A percentile compares a stretch with the other conserved stretches of the same genome.
Conservation (phyloP, 495 filamentous ascomycete genomes). For the Tuber magnatum region DNA sequence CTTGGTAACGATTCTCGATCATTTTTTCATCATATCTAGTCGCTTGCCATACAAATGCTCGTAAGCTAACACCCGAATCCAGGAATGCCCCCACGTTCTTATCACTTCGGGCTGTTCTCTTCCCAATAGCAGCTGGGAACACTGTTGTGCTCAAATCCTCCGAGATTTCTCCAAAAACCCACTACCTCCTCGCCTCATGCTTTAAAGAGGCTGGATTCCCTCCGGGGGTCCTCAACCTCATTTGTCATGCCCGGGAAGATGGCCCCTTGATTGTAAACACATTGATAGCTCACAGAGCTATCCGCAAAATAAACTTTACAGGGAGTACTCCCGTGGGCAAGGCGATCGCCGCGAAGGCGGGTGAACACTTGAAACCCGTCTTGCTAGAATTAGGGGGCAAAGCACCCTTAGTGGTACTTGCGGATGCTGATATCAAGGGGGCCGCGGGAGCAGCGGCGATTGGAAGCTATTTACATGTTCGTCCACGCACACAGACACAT, state of each 20-base stretch:
- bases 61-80: slow-evolving; percentile 8
- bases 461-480: slow-evolving; percentile 50
- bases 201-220: slow-evolving; percentile 68
- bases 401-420: slow-evolving; percentile 56
- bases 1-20: slow-evolving; percentile 55
- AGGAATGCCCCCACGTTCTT: slow-evolving; percentile 73
- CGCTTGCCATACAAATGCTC: background rate
- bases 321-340: slow-evolving; percentile 55
- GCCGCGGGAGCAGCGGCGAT: slow-evolving; percentile 51
- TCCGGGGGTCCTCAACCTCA: slow-evolving; percentile 53
- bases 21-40: background rate
- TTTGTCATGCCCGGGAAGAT: slow-evolving; percentile 50
- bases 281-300: slow-evolving; percentile 51
- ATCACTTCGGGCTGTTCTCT: slow-evolving; percentile 58
- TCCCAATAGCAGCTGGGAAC: slow-evolving; percentile 75
- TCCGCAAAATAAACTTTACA: slow-evolving; percentile 65
- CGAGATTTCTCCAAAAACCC: slow-evolving; percentile 67
- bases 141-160: slow-evolving; percentile 69
- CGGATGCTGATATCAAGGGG: slow-evolving; percentile 56
- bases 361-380: slow-evolving; percentile 60
- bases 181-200: slow-evolving; percentile 62
- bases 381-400: slow-evolving; percentile 65
- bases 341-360: slow-evolving; percentile 53
- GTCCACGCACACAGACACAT: background rate
- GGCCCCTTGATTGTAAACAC: slow-evolving; percentile 51